A percentile compares a stretch with the other conserved stretches of the same genome.
Conservation (phyloP, 179 eudicot genomes). For the Spinacia oleracea region DNA sequence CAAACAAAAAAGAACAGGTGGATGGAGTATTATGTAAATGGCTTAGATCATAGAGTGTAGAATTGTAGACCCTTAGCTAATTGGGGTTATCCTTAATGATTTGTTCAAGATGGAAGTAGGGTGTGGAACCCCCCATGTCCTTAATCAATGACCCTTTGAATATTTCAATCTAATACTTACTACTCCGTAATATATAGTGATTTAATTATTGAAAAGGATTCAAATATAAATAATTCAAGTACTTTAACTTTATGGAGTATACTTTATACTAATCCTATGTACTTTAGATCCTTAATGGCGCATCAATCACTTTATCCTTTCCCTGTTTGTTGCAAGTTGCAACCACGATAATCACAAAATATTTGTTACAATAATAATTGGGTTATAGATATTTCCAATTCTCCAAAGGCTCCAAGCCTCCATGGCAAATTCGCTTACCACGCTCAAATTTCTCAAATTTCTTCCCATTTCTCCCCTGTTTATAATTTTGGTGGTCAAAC, state of each 20-base stretch:
- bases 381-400: background rate
- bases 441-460: no score
- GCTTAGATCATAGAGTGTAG: background rate
- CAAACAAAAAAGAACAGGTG: no score
- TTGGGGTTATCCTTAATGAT: background rate
- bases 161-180: background rate
- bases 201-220: background rate
- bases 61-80: slow-evolving; percentile 2
- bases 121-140: slow-evolving; percentile 21
- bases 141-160: background rate
- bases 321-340: background rate
- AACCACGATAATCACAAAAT: no score
- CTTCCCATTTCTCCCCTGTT: no score
- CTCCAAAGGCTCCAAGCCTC: no score
- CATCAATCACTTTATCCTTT: background rate
- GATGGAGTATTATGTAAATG: background rate
- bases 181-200: background rate
- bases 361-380: background rate
- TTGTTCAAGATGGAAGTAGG: no score
- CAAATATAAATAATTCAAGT: background rate
- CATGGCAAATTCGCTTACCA: no score
- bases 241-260: slow-evolving; percentile 2
- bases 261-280: slow-evolving; percentile 9
- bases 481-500: no score
- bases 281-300: background rate